Evolutionary conservation across 148 eudicot species (phyloP).

Genomic region (Vaccinium darrowii): DNA sequence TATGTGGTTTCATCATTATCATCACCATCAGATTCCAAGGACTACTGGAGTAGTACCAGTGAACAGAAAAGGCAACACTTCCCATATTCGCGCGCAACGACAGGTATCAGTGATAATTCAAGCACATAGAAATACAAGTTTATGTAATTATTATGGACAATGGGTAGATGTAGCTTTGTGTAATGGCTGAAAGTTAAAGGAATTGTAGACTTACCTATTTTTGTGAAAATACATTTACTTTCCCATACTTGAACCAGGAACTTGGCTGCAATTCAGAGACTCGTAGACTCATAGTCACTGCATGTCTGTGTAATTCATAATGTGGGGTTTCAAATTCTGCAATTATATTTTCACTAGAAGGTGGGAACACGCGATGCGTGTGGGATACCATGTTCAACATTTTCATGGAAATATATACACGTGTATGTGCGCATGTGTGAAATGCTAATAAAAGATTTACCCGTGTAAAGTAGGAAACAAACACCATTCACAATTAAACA

Average conservation of each 20-base stretch:
- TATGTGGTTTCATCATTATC: neutral
- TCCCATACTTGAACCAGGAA: neutral
- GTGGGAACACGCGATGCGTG: too few relatives aligned
- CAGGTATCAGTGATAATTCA: neutral
- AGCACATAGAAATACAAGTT: neutral
- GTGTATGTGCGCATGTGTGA: too few relatives aligned
- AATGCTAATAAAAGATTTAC: too few relatives aligned
- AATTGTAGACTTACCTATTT: neutral
- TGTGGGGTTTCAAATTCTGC: neutral
- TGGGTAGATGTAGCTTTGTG: neutral
- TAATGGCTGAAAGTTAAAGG: neutral
- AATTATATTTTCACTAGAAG: neutral
- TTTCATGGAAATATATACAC: too few relatives aligned
- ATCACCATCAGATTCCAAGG: neutral
- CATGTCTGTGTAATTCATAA: neutral
- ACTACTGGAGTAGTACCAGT: neutral
- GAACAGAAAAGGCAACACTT: conserved; percentile 5
- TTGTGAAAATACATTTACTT: neutral
- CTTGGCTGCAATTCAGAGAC: neutral
- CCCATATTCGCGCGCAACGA: conserved; percentile 4
- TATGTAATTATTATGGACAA: neutral
- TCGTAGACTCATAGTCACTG: neutral
- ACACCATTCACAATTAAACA: too few relatives aligned
- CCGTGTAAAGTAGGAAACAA: too few relatives aligned
- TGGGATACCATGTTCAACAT: too few relatives aligned